Evolutionary conservation across 495 filamentous ascomycete genomes (phyloP), one percentile per base, ranked within the genome.

Genomic region (Penicillium lividum): DNA sequence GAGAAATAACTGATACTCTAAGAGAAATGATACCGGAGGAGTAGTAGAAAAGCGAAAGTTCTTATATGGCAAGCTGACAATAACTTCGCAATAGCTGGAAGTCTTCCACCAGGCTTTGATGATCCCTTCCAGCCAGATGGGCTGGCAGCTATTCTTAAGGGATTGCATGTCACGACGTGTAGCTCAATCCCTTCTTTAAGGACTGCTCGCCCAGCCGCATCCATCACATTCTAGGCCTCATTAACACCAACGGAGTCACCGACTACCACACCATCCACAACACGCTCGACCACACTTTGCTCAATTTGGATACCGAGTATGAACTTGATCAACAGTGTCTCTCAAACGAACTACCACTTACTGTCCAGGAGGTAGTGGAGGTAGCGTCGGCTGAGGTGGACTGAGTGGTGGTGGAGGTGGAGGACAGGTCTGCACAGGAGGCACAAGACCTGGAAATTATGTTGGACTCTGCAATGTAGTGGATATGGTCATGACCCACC

Each of bases 161-260:
- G 80, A 10, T 68, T 83, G n/a, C 71, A 74, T 25, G 77, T 79
- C 7, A 60, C 63, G 10, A 77, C 78, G 11, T 82, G 80, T 53
- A 59, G 59, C n/a, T 67, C 80, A 3, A 72, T 63, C 11, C 78
- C 80, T 5, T 79, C 77, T 1, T 58, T 80, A 7, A 64, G 65
- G 3, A 72, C 69, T 7, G 68, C 55, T 0, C 65, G 68, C 8
- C 59, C 73, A 18, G 18, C 58, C 9, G 56, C 68, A 43, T 54
- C 59, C 13, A 61, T 56, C 8, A 64, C 61, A 28, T 57, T 60
- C 2, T 62, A 56, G 0, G 58, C 58, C 6, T 51, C 34, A 9
- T 10, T 56, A 49, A 25, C 36, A 6, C 36, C 25, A 36, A 29
- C 28, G 29, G n/a, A 18, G 11, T 50, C 22, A 59, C 36, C 57